phyloP scores from a whole-genome alignment of 352 stramenopile genomes.

The Phytophthora crassamura region DNA sequence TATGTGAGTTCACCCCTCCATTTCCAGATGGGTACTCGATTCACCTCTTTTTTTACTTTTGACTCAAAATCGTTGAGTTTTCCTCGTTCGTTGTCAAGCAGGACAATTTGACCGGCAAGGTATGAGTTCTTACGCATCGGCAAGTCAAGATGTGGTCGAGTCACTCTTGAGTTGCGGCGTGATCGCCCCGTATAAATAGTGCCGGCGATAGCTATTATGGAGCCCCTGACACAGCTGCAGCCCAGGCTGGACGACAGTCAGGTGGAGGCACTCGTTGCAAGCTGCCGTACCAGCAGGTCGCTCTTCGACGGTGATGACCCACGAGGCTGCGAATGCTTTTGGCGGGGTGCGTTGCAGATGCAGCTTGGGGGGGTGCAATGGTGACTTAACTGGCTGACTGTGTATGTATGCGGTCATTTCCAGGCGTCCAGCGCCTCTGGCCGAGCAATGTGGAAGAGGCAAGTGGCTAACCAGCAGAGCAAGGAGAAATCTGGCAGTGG shows the following conservation, averaged over 20 bases:
- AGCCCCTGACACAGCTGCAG: too few species aligned
- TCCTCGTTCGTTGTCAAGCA: not conserved
- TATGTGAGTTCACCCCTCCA: too few species aligned
- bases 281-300: not conserved
- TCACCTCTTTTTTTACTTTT: too few species aligned
- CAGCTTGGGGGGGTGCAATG: not conserved
- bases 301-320: slow-evolving; percentile 19
- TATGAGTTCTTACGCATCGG: not conserved
- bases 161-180: not conserved
- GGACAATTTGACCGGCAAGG: not conserved
- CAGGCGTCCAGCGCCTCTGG: slow-evolving; percentile 62
- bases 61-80: too few species aligned
- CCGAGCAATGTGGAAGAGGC: slow-evolving; percentile 75
- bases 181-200: slow-evolving; percentile 31
- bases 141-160: not conserved
- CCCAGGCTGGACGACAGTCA: not conserved
- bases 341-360: slow-evolving; percentile 32
- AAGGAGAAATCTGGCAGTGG: slow-evolving; percentile 19
- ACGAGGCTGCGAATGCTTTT: slow-evolving; percentile 39
- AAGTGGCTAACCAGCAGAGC: slow-evolving; percentile 46
- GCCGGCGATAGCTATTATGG: not conserved
- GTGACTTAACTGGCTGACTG: not conserved
- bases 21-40: too few species aligned
- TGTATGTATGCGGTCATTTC: not conserved
- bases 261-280: slow-evolving; percentile 9